These are phyloP conservation scores for Scheffersomyces spartinae DNA, from an alignment of 805 yeast genomes.

Conservation along the genomic window DNA sequence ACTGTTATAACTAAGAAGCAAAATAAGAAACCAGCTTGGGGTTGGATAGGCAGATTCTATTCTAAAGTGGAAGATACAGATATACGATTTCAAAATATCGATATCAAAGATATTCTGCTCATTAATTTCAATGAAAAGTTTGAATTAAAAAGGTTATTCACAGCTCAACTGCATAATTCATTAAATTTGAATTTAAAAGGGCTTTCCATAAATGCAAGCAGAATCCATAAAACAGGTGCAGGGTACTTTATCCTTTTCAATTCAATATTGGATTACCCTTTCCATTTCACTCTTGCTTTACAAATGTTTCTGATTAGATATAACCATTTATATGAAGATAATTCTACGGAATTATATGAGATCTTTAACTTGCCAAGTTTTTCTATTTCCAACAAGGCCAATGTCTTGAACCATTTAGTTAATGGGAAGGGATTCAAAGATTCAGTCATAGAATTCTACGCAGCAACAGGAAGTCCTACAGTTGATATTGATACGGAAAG, in stretches of 20 bases:
- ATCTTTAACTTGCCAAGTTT: constrained; percentile 23
- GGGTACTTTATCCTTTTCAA: constrained; percentile 29
- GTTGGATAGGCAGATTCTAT: no score
- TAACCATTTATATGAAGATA: constrained; percentile 4
- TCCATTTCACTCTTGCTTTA: constrained; percentile 20
- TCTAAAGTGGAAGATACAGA: no score
- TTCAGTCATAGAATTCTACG: constrained; percentile 24
- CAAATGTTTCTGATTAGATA: constrained; percentile 20
- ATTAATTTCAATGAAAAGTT: no score
- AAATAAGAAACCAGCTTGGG: no score
- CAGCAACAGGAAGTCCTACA: constrained; percentile 26
- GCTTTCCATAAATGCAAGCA: no score
- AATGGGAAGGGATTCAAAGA: constrained; percentile 24
- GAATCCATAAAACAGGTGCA: no score
- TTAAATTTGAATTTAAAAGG: no score
- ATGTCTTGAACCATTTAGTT: constrained; percentile 19
- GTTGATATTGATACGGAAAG: constrained; percentile 24
- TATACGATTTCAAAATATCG: no score
- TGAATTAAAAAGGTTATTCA: no score
- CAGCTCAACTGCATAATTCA: no score
- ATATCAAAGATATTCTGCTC: no score
- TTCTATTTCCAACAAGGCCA: constrained; percentile 22
- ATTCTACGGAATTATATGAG: constrained; percentile 11
- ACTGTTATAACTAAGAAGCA: no score
- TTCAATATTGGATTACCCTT: constrained; percentile 16